These are phyloP conservation scores for Suillus luteus DNA, from an alignment of 768 basidiomycete species.

Conservation along the genomic window DNA sequence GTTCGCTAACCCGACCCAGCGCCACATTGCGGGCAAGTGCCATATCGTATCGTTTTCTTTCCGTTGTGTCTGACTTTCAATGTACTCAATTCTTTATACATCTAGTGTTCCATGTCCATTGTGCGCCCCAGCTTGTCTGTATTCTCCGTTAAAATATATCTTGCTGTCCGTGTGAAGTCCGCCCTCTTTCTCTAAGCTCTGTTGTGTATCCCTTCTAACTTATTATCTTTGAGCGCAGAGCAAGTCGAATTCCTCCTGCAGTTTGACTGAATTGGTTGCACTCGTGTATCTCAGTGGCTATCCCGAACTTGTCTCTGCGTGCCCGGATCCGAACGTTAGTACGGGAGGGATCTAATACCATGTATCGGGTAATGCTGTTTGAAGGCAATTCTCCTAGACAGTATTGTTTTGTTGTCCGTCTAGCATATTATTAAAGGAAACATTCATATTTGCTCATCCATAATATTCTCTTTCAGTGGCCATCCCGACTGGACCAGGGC, in stretches of 20 bases:
- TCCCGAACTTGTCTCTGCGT: not conserved
- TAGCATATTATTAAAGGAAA: not conserved
- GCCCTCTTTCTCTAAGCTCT: not conserved
- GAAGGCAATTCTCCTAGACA: not conserved
- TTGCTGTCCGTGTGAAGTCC: not conserved
- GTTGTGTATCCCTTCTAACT: not conserved
- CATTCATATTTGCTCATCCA: not conserved
- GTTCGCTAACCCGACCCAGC: not conserved
- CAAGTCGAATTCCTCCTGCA: not conserved
- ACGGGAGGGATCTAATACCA: too few species aligned
- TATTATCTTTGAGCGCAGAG: not conserved
- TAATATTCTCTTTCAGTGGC: not conserved
- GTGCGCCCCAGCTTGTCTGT: not conserved
- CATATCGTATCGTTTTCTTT: not conserved
- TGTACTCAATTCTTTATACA: slow-evolving; percentile 3
- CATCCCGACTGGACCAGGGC: not conserved
- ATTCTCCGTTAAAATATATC: slow-evolving; percentile 1
- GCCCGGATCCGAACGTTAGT: not conserved
- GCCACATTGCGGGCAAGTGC: not conserved
- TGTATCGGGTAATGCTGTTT: not conserved
- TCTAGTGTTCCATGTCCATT: slow-evolving; percentile 2
- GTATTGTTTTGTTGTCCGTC: not conserved
- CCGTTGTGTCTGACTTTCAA: not conserved
- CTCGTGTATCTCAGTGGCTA: not conserved
- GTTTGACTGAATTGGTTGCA: not conserved